Evolutionary conservation across 2,329 filamentous ascomycete genomes (phyloP).

Genomic region (Alternaria triticina): DNA sequence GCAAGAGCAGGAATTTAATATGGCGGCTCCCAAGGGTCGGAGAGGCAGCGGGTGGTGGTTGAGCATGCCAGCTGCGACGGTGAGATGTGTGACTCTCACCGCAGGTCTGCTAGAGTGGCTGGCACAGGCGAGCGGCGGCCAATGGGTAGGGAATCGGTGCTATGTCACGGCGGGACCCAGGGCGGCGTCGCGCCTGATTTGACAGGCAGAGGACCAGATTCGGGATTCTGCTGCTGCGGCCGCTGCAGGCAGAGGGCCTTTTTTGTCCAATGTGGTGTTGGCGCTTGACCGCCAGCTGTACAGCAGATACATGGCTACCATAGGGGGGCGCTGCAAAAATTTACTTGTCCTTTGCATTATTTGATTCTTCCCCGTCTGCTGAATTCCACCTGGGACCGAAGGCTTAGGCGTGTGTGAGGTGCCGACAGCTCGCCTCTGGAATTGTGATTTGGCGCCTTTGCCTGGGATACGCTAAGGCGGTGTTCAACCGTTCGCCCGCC

Average conservation of each 20-base stretch:
- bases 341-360: slow-evolving; percentile 14
- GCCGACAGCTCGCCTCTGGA: slow-evolving; percentile 5
- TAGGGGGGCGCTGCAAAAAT: slow-evolving; percentile 20
- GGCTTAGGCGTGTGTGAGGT: slow-evolving; percentile 17
- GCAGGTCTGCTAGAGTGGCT: slow-evolving; percentile 31
- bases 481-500: neutral
- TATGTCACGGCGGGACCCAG: slow-evolving; percentile 23
- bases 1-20: neutral
- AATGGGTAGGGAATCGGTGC: slow-evolving; percentile 22
- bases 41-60: neutral
- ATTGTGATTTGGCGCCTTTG: slow-evolving; percentile 11
- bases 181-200: slow-evolving; percentile 24
- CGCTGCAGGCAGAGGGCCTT: slow-evolving; percentile 23
- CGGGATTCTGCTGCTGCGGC: slow-evolving; percentile 25
- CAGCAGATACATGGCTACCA: slow-evolving; percentile 15
- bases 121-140: slow-evolving; percentile 21
- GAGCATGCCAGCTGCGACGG: slow-evolving; percentile 14
- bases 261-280: slow-evolving; percentile 9
- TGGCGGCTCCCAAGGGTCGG: neutral
- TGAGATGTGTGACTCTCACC: slow-evolving; percentile 30
- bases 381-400: slow-evolving; percentile 14
- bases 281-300: slow-evolving; percentile 39
- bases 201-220: slow-evolving; percentile 17
- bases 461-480: slow-evolving; percentile 9
- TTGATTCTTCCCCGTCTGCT: slow-evolving; percentile 1